Base-by-base conservation (phyloP, 768 basidiomycete genomes). In the Russula compacta region DNA sequence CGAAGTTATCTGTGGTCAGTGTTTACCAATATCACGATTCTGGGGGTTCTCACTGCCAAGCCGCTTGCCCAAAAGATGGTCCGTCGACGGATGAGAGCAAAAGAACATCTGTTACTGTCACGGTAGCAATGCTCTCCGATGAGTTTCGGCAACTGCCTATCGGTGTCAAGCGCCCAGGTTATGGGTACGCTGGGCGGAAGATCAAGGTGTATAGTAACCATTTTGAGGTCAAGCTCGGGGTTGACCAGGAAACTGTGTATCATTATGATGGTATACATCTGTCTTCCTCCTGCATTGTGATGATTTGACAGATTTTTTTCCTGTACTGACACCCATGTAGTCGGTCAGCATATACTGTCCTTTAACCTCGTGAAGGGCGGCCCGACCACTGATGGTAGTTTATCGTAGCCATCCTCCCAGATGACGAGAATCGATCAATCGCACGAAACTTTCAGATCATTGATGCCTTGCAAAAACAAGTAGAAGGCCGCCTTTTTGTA, bases 261-360 rank as follows among this genome's bases (percentile, higher is more conserved):
- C 89, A 92, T 67, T 90, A 92, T 66, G 88, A 92, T 70, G 84
- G 89, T 85, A 68, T 61, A 84, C 72, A 2, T 29, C 10, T 21
- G 11, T 32, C 17, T 50, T 29, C 24, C 24, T 50, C 32, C 32
- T 50, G 4, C 17, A 35, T 1, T 8, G 17, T 2, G n/a, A n/a
- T 6, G 9, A 21, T 24, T n/a, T n/a, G 33, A 17, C 32, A 50
- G 15, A 3, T 3, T 8, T 35, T 35, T 17, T 9, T 50, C 9
- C 2, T 11, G 21, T 8, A 24, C 32, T 35, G 8, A n/a, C 14
- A 32, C 29, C n/a, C 17, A 33, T 50, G 11, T 17, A 82, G 79
- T 81, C 59, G 75, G 81, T 81, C 60, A 66, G 79, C 76, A 46
- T 29, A 29, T 29, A 29, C n/a, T 29, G 24, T 24, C 32, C 8